These are phyloP conservation scores for Sanghuangporus weigelae DNA, from an alignment of 1,284 basidiomycete genomes.

Conservation along the genomic window DNA sequence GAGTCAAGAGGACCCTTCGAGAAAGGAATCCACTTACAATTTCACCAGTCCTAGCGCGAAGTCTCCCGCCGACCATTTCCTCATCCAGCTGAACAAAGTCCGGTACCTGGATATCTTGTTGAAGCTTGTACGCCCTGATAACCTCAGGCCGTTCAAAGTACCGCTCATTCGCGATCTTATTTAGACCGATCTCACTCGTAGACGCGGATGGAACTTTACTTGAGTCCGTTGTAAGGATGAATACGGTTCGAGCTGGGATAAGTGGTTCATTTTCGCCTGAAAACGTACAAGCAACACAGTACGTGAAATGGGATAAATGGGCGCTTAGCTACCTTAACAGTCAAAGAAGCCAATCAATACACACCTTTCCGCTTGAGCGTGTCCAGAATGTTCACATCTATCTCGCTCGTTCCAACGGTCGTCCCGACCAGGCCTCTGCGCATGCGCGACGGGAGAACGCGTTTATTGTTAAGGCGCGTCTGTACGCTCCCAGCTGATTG, in stretches of 20 bases:
- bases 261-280: slow-evolving; percentile 68
- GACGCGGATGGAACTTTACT: slow-evolving; percentile 37
- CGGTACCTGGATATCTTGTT: slow-evolving; percentile 67
- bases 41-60: slow-evolving; percentile 60
- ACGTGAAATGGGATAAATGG: not conserved
- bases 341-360: slow-evolving; percentile 23
- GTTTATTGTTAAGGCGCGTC: slow-evolving; percentile 34
- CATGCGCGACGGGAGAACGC: slow-evolving; percentile 74
- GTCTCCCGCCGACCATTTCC: slow-evolving; percentile 56
- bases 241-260: slow-evolving; percentile 57
- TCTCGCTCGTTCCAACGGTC: slow-evolving; percentile 62
- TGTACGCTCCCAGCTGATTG: not conserved
- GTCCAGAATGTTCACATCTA: slow-evolving; percentile 81
- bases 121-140: slow-evolving; percentile 59
- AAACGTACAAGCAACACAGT: not conserved
- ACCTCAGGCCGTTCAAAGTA: slow-evolving; percentile 78
- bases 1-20: slow-evolving; percentile 15
- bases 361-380: slow-evolving; percentile 73
- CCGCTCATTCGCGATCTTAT: slow-evolving; percentile 54
- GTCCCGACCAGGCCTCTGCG: slow-evolving; percentile 68
- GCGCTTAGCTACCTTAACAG: slow-evolving; percentile 20
- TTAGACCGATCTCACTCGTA: slow-evolving; percentile 40
- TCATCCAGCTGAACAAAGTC: slow-evolving; percentile 56
- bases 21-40: slow-evolving; percentile 47
- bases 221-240: slow-evolving; percentile 69